Conservation (phyloP, 1,284 basidiomycete species). For the Trichosporon faecale region DNA sequence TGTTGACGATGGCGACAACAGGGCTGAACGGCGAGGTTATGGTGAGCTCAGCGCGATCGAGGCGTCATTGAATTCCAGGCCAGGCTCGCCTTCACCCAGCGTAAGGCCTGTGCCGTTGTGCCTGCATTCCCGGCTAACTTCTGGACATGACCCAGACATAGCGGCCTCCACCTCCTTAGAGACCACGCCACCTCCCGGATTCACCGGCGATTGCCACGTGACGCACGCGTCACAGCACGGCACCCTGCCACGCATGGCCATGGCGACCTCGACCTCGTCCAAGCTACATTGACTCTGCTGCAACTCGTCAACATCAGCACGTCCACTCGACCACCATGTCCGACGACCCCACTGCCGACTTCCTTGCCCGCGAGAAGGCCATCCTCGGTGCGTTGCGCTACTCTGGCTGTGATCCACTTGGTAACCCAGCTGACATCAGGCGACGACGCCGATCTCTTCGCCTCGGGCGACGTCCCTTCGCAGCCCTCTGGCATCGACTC, state of each 20-base stretch:
- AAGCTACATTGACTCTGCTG: constrained; percentile 4
- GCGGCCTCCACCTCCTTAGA: background rate
- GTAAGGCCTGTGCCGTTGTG: background rate
- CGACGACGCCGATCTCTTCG: constrained; percentile 52
- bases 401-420: background rate
- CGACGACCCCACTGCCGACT: constrained; percentile 53
- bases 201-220: constrained; percentile 16
- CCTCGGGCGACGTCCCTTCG: constrained; percentile 37
- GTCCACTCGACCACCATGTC: constrained; percentile 37
- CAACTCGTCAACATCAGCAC: background rate
- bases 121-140: background rate
- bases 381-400: constrained; percentile 41
- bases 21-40: background rate
- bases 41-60: background rate
- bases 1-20: background rate
- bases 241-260: constrained; percentile 14
- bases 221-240: constrained; percentile 12
- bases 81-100: background rate
- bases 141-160: background rate
- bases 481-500: constrained; percentile 43
- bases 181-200: background rate
- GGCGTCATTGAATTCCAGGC: background rate
- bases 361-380: constrained; percentile 51
- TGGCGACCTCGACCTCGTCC: constrained; percentile 8
- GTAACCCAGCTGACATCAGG: constrained; percentile 27